phyloP scores from a whole-genome alignment of 352 stramenopile genomes.

The Globisporangium spinosum region DNA sequence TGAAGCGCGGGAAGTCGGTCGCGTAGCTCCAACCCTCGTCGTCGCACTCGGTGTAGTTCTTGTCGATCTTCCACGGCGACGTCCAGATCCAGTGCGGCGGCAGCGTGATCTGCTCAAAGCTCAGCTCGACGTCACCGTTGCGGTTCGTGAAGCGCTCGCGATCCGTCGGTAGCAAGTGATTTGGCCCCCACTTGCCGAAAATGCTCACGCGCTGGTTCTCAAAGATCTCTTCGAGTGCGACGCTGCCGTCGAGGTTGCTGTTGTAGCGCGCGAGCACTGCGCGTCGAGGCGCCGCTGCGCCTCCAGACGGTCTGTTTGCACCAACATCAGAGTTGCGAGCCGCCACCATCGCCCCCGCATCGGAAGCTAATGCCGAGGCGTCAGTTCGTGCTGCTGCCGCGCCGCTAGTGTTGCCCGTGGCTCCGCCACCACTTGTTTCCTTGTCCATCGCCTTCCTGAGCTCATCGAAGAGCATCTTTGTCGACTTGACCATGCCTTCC shows the following conservation, averaged over 20 bases:
- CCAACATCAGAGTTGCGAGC: conserved; percentile 16
- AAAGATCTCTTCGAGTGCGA: conserved; percentile 85
- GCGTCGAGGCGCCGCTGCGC: conserved; percentile 14
- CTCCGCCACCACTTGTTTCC: conserved; percentile 14
- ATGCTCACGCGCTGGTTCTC: conserved; percentile 87
- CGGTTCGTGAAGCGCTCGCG: conserved; percentile 79
- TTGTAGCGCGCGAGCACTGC: conserved; percentile 54
- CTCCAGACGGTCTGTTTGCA: conserved; percentile 15
- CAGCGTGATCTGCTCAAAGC: conserved; percentile 74
- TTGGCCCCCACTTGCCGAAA: conserved; percentile 85
- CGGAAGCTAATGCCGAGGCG: not conserved
- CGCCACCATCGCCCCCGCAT: not conserved
- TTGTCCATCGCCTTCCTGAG: conserved; percentile 40
- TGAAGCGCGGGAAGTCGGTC: conserved; percentile 84
- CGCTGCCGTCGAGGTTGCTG: conserved; percentile 65
- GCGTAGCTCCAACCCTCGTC: conserved; percentile 88
- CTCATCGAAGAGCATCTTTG: conserved; percentile 51
- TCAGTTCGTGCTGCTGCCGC: not conserved
- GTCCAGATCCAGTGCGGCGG: conserved; percentile 82
- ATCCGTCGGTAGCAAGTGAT: conserved; percentile 79
- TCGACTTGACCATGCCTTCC: conserved; percentile 61
- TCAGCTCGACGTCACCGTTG: conserved; percentile 71
- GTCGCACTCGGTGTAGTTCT: conserved; percentile 86
- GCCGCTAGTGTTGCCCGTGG: not conserved
- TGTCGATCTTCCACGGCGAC: conserved; percentile 83